These are phyloP conservation scores for Didymella sp. DNA, from an alignment of 2,329 filamentous ascomycete genomes.

Conservation along the genomic window DNA sequence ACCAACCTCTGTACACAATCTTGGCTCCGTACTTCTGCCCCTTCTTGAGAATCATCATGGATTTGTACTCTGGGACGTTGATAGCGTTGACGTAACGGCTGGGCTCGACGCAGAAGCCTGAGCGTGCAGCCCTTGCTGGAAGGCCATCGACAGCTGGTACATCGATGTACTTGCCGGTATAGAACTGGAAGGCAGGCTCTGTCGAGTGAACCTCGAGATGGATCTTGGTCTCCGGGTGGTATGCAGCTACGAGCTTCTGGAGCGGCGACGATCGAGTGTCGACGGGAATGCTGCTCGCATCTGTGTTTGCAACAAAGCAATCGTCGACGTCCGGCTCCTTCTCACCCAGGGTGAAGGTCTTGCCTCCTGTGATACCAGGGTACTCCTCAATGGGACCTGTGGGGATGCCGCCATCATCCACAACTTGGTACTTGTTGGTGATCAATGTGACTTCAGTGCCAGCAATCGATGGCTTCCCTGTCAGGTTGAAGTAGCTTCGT, in stretches of 20 bases:
- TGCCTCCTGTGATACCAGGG: conserved; percentile 68
- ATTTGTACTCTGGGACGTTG: conserved; percentile 81
- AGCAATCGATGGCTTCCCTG: conserved; percentile 62
- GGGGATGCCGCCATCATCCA: conserved; percentile 77
- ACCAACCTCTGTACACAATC: conserved; percentile 87
- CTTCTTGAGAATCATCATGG: conserved; percentile 80
- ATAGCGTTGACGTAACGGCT: conserved; percentile 88
- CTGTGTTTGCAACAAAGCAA: conserved; percentile 80
- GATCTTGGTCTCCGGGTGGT: conserved; percentile 75
- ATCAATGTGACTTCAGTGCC: conserved; percentile 67
- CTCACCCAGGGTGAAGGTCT: conserved; percentile 74
- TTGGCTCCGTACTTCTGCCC: conserved; percentile 82
- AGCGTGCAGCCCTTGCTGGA: conserved; percentile 70
- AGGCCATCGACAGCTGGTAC: conserved; percentile 68
- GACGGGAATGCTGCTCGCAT: conserved; percentile 60
- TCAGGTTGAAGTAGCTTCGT: conserved; percentile 72
- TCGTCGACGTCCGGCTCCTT: conserved; percentile 81
- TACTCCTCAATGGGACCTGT: conserved; percentile 70
- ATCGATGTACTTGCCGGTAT: conserved; percentile 85
- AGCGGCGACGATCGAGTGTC: conserved; percentile 66
- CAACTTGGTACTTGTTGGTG: conserved; percentile 72
- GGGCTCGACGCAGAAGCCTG: conserved; percentile 91
- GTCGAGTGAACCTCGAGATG: conserved; percentile 89
- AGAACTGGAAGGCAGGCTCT: conserved; percentile 96
- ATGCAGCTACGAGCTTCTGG: conserved; percentile 71